Evolutionary conservation across 202 grass and related monocot species (phyloP), one percentile per base, ranked within the genome.

Genomic region (Carex sylvatica): DNA sequence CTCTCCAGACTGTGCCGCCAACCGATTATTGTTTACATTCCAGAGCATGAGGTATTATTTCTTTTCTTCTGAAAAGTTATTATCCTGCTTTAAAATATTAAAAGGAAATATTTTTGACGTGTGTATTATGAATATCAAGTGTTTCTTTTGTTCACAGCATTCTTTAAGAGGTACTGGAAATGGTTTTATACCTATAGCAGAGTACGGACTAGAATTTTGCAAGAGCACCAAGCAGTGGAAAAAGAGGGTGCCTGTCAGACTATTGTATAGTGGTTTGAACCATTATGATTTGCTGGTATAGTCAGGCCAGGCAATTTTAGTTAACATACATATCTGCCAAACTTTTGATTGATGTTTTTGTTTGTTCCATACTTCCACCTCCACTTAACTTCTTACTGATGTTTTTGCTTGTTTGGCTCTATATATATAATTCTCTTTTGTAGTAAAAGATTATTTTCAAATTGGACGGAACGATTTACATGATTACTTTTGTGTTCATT

Each of bases 121-220:
- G 10, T 67, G 30, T 24, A 28, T 11, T 60, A 47, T 33, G 44
- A 82, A 82, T 67, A 65, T 64, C 7, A 80, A 80, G 59, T 23
- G 24, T 30, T 15, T 82, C 2, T 56, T 80, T 83, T 87, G 5
- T 86, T 81, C 72, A 64, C 88, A 99, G 93, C 92, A 96, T 85
- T 66, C 63, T 11, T 56, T 47, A 42, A 69, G 65, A 14, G 88
- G 84, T n/a, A 59, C 77, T 42, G 89, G 91, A 42, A 93, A 91
- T n/a, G 91, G 96, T 30, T 99, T 99, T 70, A 92, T 99, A 83
- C 91, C 93, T 46, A 99, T 96, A 87, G 88, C 91, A 54, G 93
- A 96, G 56, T 99, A 99, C 62, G 93, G 96, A 65, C 61, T 94
- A 58, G 88, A 99, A 85, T 99, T 93, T 69, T 14, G 78, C 30